Conservation (phyloP, 73 alveolate genomes). For the Urostyla sp. region DNA sequence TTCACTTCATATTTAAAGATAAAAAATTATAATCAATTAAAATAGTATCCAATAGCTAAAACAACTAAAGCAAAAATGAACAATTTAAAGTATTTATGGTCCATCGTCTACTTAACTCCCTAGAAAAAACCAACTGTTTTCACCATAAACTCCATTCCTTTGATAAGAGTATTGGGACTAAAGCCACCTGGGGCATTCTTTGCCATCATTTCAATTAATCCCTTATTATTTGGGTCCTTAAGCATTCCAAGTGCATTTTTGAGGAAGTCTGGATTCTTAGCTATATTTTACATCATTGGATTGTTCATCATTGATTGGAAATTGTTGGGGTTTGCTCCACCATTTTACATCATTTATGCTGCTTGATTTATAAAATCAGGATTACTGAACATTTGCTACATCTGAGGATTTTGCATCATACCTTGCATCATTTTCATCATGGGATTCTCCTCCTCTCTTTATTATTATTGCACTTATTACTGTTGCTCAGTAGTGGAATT, state of each 20-base stretch:
- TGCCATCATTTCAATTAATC: slow-evolving; percentile 39
- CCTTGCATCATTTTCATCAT: slow-evolving; percentile 35
- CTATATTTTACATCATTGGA: background rate
- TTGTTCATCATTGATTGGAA: background rate
- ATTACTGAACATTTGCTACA: slow-evolving; percentile 13
- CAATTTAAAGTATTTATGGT: background rate
- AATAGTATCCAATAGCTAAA: background rate
- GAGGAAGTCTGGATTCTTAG: slow-evolving; percentile 10
- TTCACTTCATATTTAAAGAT: too few species aligned
- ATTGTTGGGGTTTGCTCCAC: background rate
- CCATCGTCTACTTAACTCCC: background rate
- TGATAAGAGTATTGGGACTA: background rate
- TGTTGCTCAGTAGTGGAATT: background rate
- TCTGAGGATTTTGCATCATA: slow-evolving; percentile 44
- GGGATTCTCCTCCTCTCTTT: slow-evolving; percentile 10
- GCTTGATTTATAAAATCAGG: background rate
- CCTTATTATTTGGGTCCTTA: slow-evolving; percentile 34
- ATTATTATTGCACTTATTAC: too few species aligned
- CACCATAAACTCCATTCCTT: slow-evolving; percentile 10
- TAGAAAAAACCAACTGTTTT: background rate
- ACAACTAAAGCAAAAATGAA: slow-evolving; percentile 5
- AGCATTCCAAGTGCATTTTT: background rate
- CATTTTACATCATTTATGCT: background rate
- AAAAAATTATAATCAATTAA: slow-evolving; percentile 4
- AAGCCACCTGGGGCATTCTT: slow-evolving; percentile 14